These are phyloP conservation scores for Aspergillus clavatus DNA, from an alignment of 2,329 filamentous ascomycete species.

Conservation along the genomic window DNA sequence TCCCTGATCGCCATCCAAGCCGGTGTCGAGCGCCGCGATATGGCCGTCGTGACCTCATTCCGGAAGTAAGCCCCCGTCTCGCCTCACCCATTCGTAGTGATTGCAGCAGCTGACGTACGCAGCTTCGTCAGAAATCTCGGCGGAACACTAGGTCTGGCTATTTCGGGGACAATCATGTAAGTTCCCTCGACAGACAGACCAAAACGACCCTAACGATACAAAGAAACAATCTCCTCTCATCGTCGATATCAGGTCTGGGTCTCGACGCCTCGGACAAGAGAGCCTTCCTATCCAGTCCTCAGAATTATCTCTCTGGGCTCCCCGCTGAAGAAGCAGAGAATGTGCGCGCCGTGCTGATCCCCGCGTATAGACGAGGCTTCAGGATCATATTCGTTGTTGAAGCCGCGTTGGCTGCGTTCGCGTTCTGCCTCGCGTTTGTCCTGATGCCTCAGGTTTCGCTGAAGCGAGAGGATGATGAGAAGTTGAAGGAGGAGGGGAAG, in stretches of 20 bases:
- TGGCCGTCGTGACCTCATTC: slow-evolving; percentile 39
- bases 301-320: slow-evolving; percentile 25
- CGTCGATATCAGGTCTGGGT: slow-evolving; percentile 23
- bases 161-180: slow-evolving; percentile 40
- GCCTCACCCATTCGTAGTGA: neutral
- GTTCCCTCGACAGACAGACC: neutral
- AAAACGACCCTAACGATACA: neutral
- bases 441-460: slow-evolving; percentile 37
- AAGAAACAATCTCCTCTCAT: slow-evolving; percentile 29
- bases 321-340: slow-evolving; percentile 19
- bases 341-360: slow-evolving; percentile 26
- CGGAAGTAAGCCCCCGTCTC: slow-evolving; percentile 30
- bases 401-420: slow-evolving; percentile 32
- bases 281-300: slow-evolving; percentile 28
- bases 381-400: slow-evolving; percentile 39
- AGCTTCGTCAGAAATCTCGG: slow-evolving; percentile 42
- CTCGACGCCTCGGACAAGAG: slow-evolving; percentile 18
- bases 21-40: slow-evolving; percentile 36
- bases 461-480: slow-evolving; percentile 26
- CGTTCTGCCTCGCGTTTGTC: slow-evolving; percentile 29
- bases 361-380: slow-evolving; percentile 38
- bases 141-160: slow-evolving; percentile 38
- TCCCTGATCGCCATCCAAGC: slow-evolving; percentile 39
- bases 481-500: slow-evolving; percentile 28
- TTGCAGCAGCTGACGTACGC: slow-evolving; percentile 1